A percentile compares a stretch with the other conserved stretches of the same genome.
Evolutionary conservation across 176 grass and related monocot species (phyloP).

Genomic region (Bolboschoenus planiculmis): DNA sequence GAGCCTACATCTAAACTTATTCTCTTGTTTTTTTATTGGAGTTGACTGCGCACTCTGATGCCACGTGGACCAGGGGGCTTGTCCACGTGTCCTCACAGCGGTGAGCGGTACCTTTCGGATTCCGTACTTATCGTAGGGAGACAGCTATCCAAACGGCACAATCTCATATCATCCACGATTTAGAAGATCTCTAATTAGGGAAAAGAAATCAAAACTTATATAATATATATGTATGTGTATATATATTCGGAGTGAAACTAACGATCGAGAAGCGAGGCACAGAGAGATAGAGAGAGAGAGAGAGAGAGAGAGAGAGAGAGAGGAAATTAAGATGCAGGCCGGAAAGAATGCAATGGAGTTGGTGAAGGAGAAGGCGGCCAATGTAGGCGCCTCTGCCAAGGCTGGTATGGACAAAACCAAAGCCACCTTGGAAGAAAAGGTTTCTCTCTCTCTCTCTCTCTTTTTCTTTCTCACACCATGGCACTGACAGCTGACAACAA

Average conservation of each 20-base stretch:
- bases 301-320: background rate
- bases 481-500: too few relatives aligned
- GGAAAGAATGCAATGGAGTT: constrained; percentile 16
- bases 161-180: background rate
- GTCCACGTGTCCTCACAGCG: background rate
- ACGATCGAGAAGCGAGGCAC: background rate
- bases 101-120: background rate
- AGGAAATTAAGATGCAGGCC: background rate
- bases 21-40: too few relatives aligned
- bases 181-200: background rate
- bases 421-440: constrained; percentile 40
- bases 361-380: constrained; percentile 29
- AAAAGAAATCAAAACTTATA: background rate
- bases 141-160: background rate
- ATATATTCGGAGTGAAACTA: background rate
- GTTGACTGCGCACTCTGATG: background rate
- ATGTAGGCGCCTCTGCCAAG: constrained; percentile 27
- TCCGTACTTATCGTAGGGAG: background rate
- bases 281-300: background rate
- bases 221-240: background rate
- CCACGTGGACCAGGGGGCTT: background rate
- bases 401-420: constrained; percentile 44
- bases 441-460: background rate
- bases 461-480: background rate
- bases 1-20: too few relatives aligned